Percentiles rank a stretch among this genome's conserved stretches.
These are phyloP conservation scores for Pouteria glomerata DNA, from an alignment of 148 eudicot species.

Conservation along the genomic window DNA sequence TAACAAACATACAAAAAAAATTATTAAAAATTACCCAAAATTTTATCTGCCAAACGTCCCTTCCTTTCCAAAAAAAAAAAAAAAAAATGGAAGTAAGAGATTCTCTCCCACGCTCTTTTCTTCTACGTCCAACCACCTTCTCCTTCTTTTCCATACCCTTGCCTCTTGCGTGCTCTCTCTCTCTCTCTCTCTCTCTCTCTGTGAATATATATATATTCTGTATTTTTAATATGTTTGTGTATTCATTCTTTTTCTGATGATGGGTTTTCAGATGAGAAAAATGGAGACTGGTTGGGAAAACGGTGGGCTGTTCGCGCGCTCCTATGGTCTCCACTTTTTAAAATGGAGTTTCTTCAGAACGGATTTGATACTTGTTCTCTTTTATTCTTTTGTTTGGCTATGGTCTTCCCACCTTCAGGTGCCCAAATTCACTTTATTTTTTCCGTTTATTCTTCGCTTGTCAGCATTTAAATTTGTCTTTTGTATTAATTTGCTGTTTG, in stretches of 20 bases:
- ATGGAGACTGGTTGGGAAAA: conserved; percentile 29
- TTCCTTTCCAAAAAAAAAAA: no score
- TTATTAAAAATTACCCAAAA: no score
- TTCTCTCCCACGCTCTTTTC: conserved; percentile 15
- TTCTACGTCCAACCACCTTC: conserved; percentile 17
- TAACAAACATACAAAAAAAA: no score
- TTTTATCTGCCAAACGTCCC: no score
- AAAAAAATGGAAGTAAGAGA: no score
- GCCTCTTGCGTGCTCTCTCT: conserved; percentile 10
- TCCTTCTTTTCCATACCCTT: conserved; percentile 15
- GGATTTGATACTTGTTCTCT: conserved; percentile 55
- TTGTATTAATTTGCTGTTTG: not conserved
- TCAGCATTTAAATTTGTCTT: not conserved
- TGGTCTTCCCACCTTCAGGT: conserved; percentile 46
- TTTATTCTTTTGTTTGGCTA: conserved; percentile 52
- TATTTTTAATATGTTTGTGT: not conserved
- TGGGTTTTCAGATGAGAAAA: conserved; percentile 37
- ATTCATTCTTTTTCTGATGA: not conserved
- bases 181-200: not conserved
- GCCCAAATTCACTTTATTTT: not conserved
- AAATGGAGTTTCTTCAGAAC: conserved; percentile 33
- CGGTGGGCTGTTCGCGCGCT: conserved; percentile 22
- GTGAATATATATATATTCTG: not conserved
- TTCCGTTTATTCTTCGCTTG: not conserved
- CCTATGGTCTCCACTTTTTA: conserved; percentile 31